Percentiles rank a stretch among this genome's conserved stretches.
Conservation (phyloP, 192 early-diverging fungal species). For the Coemansia javaensis region DNA sequence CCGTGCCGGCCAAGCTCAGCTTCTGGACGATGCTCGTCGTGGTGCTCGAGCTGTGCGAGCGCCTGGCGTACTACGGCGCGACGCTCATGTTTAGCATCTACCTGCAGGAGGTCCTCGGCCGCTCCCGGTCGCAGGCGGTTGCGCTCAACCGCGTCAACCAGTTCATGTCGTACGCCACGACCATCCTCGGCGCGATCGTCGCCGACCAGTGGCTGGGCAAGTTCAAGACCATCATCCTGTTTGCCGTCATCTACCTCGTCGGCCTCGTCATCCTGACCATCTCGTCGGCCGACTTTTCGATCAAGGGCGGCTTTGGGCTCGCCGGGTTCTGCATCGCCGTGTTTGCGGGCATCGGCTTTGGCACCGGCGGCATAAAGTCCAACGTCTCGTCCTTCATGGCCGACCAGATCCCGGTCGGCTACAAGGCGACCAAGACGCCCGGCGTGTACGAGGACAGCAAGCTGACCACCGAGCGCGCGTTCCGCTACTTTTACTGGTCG, state of each 20-base stretch:
- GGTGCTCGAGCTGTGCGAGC: conserved; percentile 56
- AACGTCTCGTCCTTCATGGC: conserved; percentile 70
- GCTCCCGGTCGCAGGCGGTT: conserved; percentile 33
- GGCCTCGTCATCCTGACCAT: conserved; percentile 60
- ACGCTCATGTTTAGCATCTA: conserved; percentile 57
- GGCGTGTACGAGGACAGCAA: conserved; percentile 30
- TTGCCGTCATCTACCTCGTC: conserved; percentile 55
- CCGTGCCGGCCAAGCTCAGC: conserved; percentile 38
- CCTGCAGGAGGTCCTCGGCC: conserved; percentile 45
- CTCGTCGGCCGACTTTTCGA: conserved; percentile 56
- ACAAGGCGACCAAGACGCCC: too few relatives aligned
- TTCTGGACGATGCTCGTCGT: conserved; percentile 42
- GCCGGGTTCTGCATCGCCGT: conserved; percentile 63
- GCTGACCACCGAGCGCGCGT: conserved; percentile 64
- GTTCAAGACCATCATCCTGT: conserved; percentile 64
- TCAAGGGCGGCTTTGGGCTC: conserved; percentile 50
- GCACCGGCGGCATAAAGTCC: conserved; percentile 72
- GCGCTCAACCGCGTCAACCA: conserved; percentile 51
- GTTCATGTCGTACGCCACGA: conserved; percentile 56
- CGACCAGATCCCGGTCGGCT: conserved; percentile 61
- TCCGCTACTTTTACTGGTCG: conserved; percentile 72
- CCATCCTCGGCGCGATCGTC: conserved; percentile 57
- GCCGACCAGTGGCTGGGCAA: conserved; percentile 70
- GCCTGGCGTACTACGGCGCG: conserved; percentile 57
- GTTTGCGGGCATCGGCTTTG: conserved; percentile 59